Conservation (phyloP, 257 asterid species). For the Nicotiana knightiana region DNA sequence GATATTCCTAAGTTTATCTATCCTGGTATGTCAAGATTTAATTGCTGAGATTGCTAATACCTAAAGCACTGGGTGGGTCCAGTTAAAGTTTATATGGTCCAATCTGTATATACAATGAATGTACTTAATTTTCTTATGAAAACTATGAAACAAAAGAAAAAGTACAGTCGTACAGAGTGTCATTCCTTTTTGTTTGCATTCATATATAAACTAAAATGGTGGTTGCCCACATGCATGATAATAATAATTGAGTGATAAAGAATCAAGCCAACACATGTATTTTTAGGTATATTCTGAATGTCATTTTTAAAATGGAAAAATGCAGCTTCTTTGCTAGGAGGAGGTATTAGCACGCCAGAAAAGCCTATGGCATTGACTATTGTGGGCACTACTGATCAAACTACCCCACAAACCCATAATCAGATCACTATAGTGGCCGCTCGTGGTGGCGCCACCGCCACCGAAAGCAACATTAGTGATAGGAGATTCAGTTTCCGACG, state of each 20-base stretch:
- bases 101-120: background rate
- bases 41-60: background rate
- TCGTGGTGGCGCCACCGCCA: constrained; percentile 16
- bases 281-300: background rate
- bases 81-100: background rate
- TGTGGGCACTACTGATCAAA: constrained; percentile 40
- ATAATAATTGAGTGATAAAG: background rate
- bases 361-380: constrained; percentile 36
- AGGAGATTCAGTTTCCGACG: constrained; percentile 53
- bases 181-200: constrained; percentile 12
- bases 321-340: constrained; percentile 55
- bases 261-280: background rate
- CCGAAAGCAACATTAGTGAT: constrained; percentile 35
- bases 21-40: background rate
- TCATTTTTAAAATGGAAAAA: constrained; percentile 9
- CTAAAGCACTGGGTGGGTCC: background rate
- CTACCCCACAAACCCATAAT: constrained; percentile 50
- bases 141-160: too few relatives aligned
- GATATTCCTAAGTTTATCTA: too few relatives aligned
- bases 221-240: background rate
- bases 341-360: constrained; percentile 55
- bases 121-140: too few relatives aligned
- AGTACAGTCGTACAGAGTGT: background rate
- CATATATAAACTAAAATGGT: background rate
- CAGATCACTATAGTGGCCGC: constrained; percentile 59